Evolutionary conservation across 306 rosid genomes (phyloP).

Genomic region (Hippophae gyantsensis): DNA sequence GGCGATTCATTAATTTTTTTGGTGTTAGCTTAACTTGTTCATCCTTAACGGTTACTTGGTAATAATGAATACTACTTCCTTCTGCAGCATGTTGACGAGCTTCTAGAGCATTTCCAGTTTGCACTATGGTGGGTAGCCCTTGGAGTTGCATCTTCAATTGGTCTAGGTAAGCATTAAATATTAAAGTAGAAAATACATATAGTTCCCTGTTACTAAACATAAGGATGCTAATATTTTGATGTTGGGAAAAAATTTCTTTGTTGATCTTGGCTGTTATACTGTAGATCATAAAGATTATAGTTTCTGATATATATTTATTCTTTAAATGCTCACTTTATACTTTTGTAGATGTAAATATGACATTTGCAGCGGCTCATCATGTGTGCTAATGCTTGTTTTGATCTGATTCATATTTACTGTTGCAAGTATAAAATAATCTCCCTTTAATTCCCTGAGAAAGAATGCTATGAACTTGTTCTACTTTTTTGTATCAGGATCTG

Average conservation of each 20-base stretch:
- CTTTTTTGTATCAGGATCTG: slow-evolving; percentile 68
- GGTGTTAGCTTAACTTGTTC: slow-evolving; percentile 1
- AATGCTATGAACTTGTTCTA: not conserved
- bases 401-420: not conserved
- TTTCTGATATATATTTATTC: not conserved
- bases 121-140: slow-evolving; percentile 94
- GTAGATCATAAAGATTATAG: slow-evolving; percentile 11
- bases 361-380: not conserved
- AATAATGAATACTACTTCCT: slow-evolving; percentile 5
- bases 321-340: not conserved
- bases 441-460: too few relatives aligned
- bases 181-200: slow-evolving; percentile 2
- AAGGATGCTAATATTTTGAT: slow-evolving; percentile 14
- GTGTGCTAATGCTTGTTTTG: not conserved
- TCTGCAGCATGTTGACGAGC: slow-evolving; percentile 82
- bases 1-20: not conserved
- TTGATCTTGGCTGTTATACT: slow-evolving; percentile 10
- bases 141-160: slow-evolving; percentile 96
- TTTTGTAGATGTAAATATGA: not conserved
- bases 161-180: slow-evolving; percentile 63
- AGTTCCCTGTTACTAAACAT: slow-evolving; percentile 11
- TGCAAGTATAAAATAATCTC: slow-evolving; percentile 2
- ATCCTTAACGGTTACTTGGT: slow-evolving; percentile 2
- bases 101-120: slow-evolving; percentile 57
- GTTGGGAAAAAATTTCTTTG: slow-evolving; percentile 6